Base-by-base conservation (phyloP, 371 early-diverging fungal genomes). In the Nosema muscidifuracis region DNA sequence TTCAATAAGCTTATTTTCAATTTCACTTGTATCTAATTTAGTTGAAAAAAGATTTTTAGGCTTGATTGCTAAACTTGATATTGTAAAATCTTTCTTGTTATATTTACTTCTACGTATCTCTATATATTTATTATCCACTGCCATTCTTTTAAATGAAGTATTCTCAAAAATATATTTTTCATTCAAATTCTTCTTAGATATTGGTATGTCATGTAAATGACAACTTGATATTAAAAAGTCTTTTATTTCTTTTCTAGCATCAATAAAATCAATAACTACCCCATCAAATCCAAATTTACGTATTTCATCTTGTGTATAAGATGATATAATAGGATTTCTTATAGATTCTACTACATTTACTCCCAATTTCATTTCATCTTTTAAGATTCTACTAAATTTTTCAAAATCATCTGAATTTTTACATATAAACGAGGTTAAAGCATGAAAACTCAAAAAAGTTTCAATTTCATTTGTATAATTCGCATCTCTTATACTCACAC, bases 351-450 rank as follows among this genome's bases (percentile, higher is more conserved):
- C 50, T 10, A 66, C 72, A 77, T 82, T 84, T 18, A 84, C 73
- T 15, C 65, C 55, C 24, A 81, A 68, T 20, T 74, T 73, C 34
- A 68, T 51, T 58, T 80, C 62, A 62, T 84, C 84, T 65, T 84
- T 84, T 24, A 80, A 73, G 31, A 74, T 73, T 22, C 56, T 56
- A 7, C 73, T 56, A 28, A 84, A 69, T 44, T 43, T 67, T 20
- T 72, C 69, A 69, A 82, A 81, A 61, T 80, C 79, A 28, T 78
- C 56, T 22, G 18, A 2, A 22, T 61, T 65, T 65, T 79, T 76
- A 56, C 80, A 82, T 18, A 84, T 75, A 77, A 84, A 84, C 4
- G 81, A 72, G 0, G 82, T 76, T 13, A 84, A 69, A 9, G 75
- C 65, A 38, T 81, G 81, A 36, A 80, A 73, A 42, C 58, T 70